Base-by-base conservation (phyloP, 768 basidiomycete genomes). In the Hemileccinum impolitum region DNA sequence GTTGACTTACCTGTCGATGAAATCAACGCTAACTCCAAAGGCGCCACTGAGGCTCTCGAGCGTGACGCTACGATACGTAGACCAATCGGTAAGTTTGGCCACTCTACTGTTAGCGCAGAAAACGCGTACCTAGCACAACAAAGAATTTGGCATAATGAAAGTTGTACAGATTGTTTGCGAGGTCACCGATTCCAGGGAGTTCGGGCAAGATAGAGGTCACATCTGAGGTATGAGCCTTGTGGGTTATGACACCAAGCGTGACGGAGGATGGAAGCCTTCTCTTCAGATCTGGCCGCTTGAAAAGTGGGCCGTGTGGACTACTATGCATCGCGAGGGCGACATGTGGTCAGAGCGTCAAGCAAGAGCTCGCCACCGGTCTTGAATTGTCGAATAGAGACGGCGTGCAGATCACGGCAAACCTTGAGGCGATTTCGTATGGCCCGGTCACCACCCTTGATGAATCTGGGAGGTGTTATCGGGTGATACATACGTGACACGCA, bases 361-460 rank as follows among this genome's bases (percentile, higher is more conserved):
- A n/a, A n/a, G n/a, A n/a, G n/a, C n/a, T n/a, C n/a, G n/a, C n/a
- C n/a, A n/a, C n/a, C n/a, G n/a, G n/a, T n/a, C n/a, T n/a, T n/a
- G n/a, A n/a, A n/a, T n/a, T n/a, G n/a, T n/a, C n/a, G n/a, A n/a
- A n/a, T n/a, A n/a, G n/a, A n/a, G n/a, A 94, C 71, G 38, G 86
- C 74, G 62, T 95, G 88, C 0, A 95, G 73, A 41, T 87, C 94
- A 43, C 82, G 81, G 73, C 97, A 99, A 36, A 97, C 95, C 70
- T 99, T 99, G 60, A 97, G 81, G 39, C 95, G 81, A 68, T 97
- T 99, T 34, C 94, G 82, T 46, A 95, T 77, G 67, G 98, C 95
- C 95, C 95, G 98, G 71, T 99, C 95, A 39, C 95, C 95, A 1
- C 95, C 95, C 66, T 97, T 93, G 46, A 96, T 88, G 37, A 96